phyloP scores from a whole-genome alignment of 148 eudicot species.

The Polygonum aviculare region DNA sequence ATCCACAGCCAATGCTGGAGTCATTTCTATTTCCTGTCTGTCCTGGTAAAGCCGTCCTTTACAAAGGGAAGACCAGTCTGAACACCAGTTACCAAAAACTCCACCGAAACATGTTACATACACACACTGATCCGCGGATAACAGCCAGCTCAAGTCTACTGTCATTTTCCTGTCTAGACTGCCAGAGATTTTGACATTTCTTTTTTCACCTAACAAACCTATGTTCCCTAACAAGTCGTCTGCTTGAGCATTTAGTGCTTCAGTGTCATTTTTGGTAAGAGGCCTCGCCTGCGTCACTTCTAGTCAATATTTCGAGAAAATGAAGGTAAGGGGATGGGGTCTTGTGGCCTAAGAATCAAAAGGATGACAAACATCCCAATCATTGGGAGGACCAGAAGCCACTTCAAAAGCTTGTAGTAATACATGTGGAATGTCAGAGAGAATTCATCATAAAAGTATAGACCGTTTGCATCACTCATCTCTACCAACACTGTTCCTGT shows the following conservation, averaged over 20 bases:
- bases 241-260: background rate
- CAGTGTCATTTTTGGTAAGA: background rate
- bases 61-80: background rate
- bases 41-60: background rate
- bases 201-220: background rate
- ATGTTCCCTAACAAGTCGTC: background rate
- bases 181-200: background rate
- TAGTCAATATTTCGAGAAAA: constrained; percentile 82
- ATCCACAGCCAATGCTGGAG: background rate
- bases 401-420: constrained; percentile 85
- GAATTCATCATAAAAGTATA: constrained; percentile 86
- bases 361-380: constrained; percentile 87
- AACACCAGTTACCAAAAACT: background rate
- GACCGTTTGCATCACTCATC: constrained; percentile 74
- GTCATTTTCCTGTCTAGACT: background rate
- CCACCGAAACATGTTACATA: background rate
- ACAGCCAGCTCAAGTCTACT: background rate
- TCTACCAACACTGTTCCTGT: constrained; percentile 82
- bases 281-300: constrained; percentile 4
- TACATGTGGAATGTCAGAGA: constrained; percentile 83
- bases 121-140: background rate
- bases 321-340: constrained; percentile 79
- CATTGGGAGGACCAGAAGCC: constrained; percentile 96
- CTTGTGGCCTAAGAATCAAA: constrained; percentile 83
- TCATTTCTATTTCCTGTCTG: background rate